Percentiles rank a stretch among this genome's conserved stretches.
These are phyloP conservation scores for Sporisorium iseilematis-ciliati DNA, from an alignment of 1,284 basidiomycete species.

Conservation along the genomic window DNA sequence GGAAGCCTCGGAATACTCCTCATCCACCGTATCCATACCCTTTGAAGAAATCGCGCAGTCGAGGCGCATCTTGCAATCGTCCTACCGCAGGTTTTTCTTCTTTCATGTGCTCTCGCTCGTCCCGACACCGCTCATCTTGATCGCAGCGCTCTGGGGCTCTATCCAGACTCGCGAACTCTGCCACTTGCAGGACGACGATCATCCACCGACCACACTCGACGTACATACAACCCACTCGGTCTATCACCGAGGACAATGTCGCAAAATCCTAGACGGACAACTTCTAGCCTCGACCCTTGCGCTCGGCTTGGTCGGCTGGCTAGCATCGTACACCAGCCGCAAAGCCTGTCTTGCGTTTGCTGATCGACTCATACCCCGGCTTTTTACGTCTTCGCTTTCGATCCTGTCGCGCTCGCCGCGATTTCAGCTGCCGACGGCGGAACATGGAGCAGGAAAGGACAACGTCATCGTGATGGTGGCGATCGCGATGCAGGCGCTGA, in stretches of 20 bases:
- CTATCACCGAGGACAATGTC: conserved; percentile 35
- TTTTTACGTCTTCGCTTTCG: conserved; percentile 28
- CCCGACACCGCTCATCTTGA: conserved; percentile 27
- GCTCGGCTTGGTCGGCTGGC: conserved; percentile 43
- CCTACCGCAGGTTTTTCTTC: conserved; percentile 35
- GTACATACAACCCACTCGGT: conserved; percentile 17
- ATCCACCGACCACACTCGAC: neutral
- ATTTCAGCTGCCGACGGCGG: conserved; percentile 17
- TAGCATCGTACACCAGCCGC: conserved; percentile 42
- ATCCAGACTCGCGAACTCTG: conserved; percentile 34
- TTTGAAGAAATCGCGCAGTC: conserved; percentile 20
- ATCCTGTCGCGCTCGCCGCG: conserved; percentile 24
- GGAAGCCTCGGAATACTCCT: conserved; percentile 22
- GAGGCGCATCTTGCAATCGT: conserved; percentile 22
- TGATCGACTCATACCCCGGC: conserved; percentile 41
- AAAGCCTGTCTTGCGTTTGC: conserved; percentile 43
- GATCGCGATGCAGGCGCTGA: conserved; percentile 41
- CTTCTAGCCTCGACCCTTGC: conserved; percentile 31
- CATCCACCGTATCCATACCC: conserved; percentile 25
- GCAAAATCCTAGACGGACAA: conserved; percentile 37
- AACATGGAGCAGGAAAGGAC: conserved; percentile 22
- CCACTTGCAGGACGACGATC: conserved; percentile 23
- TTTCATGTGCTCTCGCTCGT: conserved; percentile 27
- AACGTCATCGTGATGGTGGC: conserved; percentile 33
- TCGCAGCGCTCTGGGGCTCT: conserved; percentile 19